phyloP scores from a whole-genome alignment of 2,329 filamentous ascomycete genomes.

The Cercospora sp. region DNA sequence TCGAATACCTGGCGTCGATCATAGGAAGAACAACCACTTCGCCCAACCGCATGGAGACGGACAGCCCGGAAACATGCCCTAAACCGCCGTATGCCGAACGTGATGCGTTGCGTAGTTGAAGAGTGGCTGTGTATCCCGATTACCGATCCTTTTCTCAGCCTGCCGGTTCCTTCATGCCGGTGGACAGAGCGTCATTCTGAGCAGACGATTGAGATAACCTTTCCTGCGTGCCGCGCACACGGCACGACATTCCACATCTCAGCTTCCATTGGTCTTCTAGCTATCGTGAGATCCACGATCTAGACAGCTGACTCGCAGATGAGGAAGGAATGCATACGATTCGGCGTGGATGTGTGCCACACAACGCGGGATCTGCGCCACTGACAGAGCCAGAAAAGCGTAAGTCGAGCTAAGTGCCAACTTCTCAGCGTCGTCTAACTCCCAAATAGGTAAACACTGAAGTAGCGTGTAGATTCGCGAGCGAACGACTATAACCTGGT shows the following conservation, averaged over 20 bases:
- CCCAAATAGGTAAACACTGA: neutral
- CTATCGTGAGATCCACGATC: neutral
- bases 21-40: neutral
- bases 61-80: neutral
- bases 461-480: neutral
- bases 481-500: neutral
- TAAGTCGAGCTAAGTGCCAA: slow-evolving; percentile 11
- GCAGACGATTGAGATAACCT: neutral
- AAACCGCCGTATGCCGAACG: neutral
- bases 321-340: neutral
- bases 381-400: neutral
- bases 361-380: neutral
- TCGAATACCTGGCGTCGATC: neutral
- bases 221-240: neutral
- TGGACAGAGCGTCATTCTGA: neutral
- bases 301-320: neutral
- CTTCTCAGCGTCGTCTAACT: neutral
- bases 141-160: neutral
- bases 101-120: neutral
- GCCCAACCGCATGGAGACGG: neutral
- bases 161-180: neutral
- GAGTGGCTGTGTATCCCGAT: neutral
- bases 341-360: neutral
- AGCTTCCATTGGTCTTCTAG: neutral
- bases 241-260: neutral